phyloP scores from a whole-genome alignment of 495 filamentous ascomycete genomes.

The Hypoxylon subgilvum region DNA sequence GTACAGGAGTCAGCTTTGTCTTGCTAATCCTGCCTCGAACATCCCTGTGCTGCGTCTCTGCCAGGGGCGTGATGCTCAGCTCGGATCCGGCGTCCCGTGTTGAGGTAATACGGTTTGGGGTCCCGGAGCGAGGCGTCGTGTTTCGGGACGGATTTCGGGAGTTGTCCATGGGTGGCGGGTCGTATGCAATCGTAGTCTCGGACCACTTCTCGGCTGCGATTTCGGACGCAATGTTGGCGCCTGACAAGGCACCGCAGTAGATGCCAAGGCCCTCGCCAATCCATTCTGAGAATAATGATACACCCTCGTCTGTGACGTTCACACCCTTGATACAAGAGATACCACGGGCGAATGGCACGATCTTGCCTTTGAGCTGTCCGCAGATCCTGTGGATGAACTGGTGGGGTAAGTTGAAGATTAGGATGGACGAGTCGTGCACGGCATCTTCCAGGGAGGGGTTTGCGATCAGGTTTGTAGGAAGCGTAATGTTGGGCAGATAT shows the following conservation, averaged over 20 bases:
- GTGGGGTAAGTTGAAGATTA: constrained; percentile 97
- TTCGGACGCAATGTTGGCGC: constrained; percentile 95
- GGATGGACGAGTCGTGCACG: constrained; percentile 80
- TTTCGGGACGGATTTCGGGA: constrained; percentile 72
- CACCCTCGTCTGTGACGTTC: constrained; percentile 79
- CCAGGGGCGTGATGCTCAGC: constrained; percentile 58
- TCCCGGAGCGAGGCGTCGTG: constrained; percentile 66
- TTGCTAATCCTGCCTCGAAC: constrained; percentile 65
- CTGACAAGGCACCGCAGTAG: constrained; percentile 95
- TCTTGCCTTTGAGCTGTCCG: constrained; percentile 82
- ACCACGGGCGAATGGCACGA: constrained; percentile 88
- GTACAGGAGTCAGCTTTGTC: constrained; percentile 73
- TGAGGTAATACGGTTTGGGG: constrained; percentile 48
- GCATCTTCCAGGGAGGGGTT: constrained; percentile 85
- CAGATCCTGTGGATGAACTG: constrained; percentile 94
- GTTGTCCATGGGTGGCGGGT: constrained; percentile 82
- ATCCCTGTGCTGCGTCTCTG: constrained; percentile 63
- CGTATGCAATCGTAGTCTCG: constrained; percentile 96
- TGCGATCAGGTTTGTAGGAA: constrained; percentile 87
- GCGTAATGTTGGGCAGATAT: constrained; percentile 82
- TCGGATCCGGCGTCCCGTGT: constrained; percentile 58
- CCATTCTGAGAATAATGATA: constrained; percentile 90
- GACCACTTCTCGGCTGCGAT: constrained; percentile 94
- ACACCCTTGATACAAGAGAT: constrained; percentile 99
- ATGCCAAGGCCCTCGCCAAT: constrained; percentile 90